A percentile compares a stretch with the other conserved stretches of the same genome.
These are phyloP conservation scores for Penicillium sp. DNA, from an alignment of 2,329 filamentous ascomycete species.

Conservation along the genomic window DNA sequence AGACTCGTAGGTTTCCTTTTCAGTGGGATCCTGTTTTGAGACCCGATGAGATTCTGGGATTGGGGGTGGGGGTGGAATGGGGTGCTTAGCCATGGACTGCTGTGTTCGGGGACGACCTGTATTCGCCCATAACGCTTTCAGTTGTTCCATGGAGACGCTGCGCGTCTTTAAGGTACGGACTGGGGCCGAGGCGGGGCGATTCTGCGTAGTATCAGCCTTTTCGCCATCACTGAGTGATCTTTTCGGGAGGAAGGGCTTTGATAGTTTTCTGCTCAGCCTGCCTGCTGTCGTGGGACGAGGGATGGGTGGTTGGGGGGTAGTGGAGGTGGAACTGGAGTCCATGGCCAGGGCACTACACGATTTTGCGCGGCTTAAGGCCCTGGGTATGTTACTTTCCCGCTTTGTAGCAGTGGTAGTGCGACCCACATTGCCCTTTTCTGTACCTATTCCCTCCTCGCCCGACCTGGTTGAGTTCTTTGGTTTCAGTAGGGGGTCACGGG, in stretches of 20 bases:
- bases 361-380: conserved; percentile 19
- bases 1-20: conserved; percentile 18
- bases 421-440: conserved; percentile 19
- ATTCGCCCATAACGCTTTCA: conserved; percentile 21
- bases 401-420: conserved; percentile 13
- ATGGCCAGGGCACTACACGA: conserved; percentile 23
- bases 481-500: conserved; percentile 25
- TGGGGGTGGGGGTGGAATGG: conserved; percentile 4
- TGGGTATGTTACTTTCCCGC: conserved; percentile 10
- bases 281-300: conserved; percentile 10
- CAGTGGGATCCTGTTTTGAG: conserved; percentile 3
- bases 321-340: conserved; percentile 7
- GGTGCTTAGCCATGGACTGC: conserved; percentile 11
- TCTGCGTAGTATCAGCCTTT: conserved; percentile 6
- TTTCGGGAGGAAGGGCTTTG: conserved; percentile 22
- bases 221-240: conserved; percentile 15
- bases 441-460: conserved; percentile 2
- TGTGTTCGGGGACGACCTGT: conserved; percentile 16
- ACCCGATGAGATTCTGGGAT: neutral
- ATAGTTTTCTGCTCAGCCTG: conserved; percentile 25
- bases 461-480: conserved; percentile 11
- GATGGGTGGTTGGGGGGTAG: conserved; percentile 9
- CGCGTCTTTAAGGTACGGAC: conserved; percentile 23
- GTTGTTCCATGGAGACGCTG: conserved; percentile 28
- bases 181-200: conserved; percentile 30